Conservation (phyloP, 805 yeast genomes). For the Candida yuanshanica region DNA sequence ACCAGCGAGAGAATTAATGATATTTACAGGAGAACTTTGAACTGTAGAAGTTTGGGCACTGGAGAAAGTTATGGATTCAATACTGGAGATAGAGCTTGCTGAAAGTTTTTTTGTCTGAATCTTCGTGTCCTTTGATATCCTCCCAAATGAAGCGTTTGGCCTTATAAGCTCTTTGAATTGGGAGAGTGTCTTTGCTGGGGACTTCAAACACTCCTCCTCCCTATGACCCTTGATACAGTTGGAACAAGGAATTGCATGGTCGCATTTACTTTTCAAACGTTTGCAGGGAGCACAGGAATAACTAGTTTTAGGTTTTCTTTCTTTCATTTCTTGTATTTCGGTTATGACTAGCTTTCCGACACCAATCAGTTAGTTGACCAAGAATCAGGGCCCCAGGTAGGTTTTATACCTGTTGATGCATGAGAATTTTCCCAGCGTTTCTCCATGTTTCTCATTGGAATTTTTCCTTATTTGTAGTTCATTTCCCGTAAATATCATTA, state of each 20-base stretch:
- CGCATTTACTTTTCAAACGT: slow-evolving; percentile 16
- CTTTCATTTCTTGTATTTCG: no score
- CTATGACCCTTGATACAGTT: slow-evolving; percentile 12
- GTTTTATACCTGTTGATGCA: no score
- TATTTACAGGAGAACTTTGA: background rate
- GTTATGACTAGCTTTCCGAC: no score
- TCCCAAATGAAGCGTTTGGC: slow-evolving; percentile 16
- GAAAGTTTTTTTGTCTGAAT: background rate
- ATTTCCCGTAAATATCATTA: no score
- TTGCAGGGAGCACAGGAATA: slow-evolving; percentile 18
- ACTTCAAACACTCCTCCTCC: slow-evolving; percentile 12
- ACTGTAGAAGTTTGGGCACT: background rate
- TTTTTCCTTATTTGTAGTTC: no score
- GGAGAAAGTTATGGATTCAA: background rate
- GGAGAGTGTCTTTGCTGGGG: slow-evolving; percentile 13
- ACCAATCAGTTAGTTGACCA: no score
- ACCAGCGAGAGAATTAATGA: no score
- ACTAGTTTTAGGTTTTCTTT: slow-evolving; percentile 12
- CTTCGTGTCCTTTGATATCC: slow-evolving; percentile 11
- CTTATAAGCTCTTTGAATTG: slow-evolving; percentile 16
- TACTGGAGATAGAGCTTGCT: background rate
- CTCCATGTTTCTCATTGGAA: no score
- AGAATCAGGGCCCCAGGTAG: no score
- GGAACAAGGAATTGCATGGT: slow-evolving; percentile 16
- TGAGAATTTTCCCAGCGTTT: no score